Evolutionary conservation across 805 yeast genomes (phyloP).

Genomic region (Kuraishia piskuri): DNA sequence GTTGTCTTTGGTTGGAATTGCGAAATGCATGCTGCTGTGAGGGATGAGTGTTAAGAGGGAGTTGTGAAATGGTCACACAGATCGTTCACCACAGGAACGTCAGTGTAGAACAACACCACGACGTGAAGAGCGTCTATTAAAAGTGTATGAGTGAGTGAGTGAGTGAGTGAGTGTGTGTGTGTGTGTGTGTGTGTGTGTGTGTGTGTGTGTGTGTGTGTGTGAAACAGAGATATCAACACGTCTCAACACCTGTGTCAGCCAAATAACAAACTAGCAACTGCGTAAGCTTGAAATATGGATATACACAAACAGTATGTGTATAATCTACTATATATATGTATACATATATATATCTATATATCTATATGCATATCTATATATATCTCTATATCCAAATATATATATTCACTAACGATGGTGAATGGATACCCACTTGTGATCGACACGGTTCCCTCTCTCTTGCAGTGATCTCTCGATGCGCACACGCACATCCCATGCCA

Average conservation of each 20-base stretch:
- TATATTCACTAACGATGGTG: neutral
- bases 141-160: too few relatives aligned
- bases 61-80: too few relatives aligned
- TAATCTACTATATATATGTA: too few relatives aligned
- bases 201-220: neutral
- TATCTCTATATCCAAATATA: neutral
- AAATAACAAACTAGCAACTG: too few relatives aligned
- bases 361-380: neutral
- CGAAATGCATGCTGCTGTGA: slow-evolving; percentile 1
- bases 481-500: neutral
- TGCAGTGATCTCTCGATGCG: neutral
- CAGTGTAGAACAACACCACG: too few relatives aligned
- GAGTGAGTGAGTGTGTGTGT: too few relatives aligned
- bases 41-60: too few relatives aligned
- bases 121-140: too few relatives aligned
- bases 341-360: too few relatives aligned
- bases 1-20: slow-evolving; percentile 3
- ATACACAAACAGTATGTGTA: neutral
- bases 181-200: neutral
- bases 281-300: neutral
- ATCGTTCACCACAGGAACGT: too few relatives aligned
- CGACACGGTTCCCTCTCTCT: neutral
- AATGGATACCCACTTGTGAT: neutral
- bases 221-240: neutral
- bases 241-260: too few relatives aligned